Evolutionary conservation across 73 alveolate species (phyloP).

Genomic region (Symbiodinium natans): DNA sequence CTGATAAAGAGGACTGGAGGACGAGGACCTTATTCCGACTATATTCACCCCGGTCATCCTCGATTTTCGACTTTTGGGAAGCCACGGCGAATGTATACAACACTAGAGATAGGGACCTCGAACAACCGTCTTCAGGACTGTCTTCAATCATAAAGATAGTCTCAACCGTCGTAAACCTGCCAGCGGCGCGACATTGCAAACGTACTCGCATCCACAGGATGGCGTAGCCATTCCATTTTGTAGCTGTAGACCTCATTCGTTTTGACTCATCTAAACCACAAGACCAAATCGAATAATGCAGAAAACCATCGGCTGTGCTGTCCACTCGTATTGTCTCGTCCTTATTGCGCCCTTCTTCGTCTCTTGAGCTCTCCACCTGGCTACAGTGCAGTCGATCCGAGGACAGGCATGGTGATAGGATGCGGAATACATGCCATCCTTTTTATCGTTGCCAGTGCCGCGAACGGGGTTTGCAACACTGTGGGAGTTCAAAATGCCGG

Average conservation of each 20-base stretch:
- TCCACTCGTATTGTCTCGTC: not conserved
- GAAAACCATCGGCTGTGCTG: not conserved
- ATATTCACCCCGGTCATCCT: no score
- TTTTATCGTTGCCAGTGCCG: not conserved
- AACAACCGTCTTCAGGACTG: no score
- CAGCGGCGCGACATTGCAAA: not conserved
- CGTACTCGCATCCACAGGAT: not conserved
- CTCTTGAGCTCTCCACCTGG: not conserved
- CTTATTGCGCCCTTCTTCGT: not conserved
- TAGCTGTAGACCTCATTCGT: not conserved
- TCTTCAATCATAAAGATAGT: not conserved
- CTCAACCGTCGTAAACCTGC: not conserved
- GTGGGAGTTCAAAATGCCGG: not conserved
- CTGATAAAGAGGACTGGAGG: no score
- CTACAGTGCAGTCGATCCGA: not conserved
- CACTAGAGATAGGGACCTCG: no score
- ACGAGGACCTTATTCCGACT: no score
- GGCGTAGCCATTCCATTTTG: not conserved
- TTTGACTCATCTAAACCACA: not conserved
- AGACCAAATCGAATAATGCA: not conserved
- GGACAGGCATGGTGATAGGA: not conserved
- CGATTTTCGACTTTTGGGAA: no score
- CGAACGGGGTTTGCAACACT: not conserved
- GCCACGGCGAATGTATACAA: no score
- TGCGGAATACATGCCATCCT: no score